A percentile compares a stretch with the other conserved stretches of the same genome.
Evolutionary conservation across 1,284 basidiomycete genomes (phyloP).

Genomic region (Fistulina hepatica): DNA sequence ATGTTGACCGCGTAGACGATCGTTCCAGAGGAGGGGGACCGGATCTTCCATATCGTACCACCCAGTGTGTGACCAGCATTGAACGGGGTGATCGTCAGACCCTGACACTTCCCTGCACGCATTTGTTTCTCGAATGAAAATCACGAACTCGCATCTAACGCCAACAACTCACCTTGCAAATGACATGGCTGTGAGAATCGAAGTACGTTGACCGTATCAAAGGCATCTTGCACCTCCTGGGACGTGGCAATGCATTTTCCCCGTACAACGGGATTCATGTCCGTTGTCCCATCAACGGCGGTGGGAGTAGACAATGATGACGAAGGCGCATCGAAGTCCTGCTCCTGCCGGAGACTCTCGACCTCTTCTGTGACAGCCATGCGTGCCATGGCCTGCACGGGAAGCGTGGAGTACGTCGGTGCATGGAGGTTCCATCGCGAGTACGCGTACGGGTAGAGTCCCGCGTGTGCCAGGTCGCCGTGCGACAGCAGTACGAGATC

Average conservation of each 20-base stretch:
- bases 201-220: slow-evolving; percentile 85
- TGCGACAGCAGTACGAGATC: slow-evolving; percentile 90
- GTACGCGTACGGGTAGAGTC: slow-evolving; percentile 86
- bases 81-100: slow-evolving; percentile 92
- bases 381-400: slow-evolving; percentile 92
- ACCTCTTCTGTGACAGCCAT: slow-evolving; percentile 81
- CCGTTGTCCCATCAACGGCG: not conserved
- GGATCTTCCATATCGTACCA: slow-evolving; percentile 97
- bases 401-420: slow-evolving; percentile 92
- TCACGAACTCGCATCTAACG: slow-evolving; percentile 1
- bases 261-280: slow-evolving; percentile 17
- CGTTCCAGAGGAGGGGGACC: slow-evolving; percentile 92
- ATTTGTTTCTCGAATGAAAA: not conserved
- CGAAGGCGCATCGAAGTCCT: slow-evolving; percentile 37
- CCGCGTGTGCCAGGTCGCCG: slow-evolving; percentile 82
- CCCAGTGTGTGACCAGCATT: slow-evolving; percentile 94
- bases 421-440: slow-evolving; percentile 82
- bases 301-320: not conserved
- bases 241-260: slow-evolving; percentile 64
- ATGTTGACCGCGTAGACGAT: slow-evolving; percentile 93
- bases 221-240: slow-evolving; percentile 89
- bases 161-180: slow-evolving; percentile 61
- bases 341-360: slow-evolving; percentile 69
- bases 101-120: slow-evolving; percentile 70
- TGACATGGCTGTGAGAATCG: slow-evolving; percentile 95